phyloP scores from a whole-genome alignment of 495 filamentous ascomycete genomes.

The Hypoxylon trugodes region DNA sequence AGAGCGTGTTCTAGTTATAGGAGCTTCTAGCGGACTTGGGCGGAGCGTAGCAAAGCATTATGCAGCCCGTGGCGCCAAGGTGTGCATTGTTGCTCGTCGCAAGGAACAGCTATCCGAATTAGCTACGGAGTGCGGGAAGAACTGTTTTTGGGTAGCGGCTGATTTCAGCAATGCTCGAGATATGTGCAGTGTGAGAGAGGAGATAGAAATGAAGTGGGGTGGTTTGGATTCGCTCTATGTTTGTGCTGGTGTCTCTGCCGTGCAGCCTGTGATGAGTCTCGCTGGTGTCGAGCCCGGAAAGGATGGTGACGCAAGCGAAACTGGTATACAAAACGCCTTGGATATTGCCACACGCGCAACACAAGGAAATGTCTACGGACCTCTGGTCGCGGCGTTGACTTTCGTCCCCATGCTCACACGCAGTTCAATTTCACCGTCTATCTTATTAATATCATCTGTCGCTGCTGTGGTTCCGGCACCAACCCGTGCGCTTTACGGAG shows the following conservation, averaged over 20 bases:
- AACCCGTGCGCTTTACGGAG: constrained; percentile 44
- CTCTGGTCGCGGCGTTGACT: constrained; percentile 33
- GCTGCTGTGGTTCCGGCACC: constrained; percentile 45
- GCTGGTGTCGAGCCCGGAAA: constrained; percentile 28
- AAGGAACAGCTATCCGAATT: constrained; percentile 30
- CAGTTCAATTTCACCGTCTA: constrained; percentile 39
- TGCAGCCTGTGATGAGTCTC: constrained; percentile 44
- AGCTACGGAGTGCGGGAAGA: constrained; percentile 38
- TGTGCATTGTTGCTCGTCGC: constrained; percentile 42
- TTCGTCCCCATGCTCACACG: constrained; percentile 44
- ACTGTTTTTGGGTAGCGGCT: constrained; percentile 35
- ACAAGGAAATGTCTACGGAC: constrained; percentile 42
- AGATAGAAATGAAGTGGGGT: constrained; percentile 32
- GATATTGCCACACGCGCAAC: constrained; percentile 29
- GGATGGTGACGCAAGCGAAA: constrained; percentile 24
- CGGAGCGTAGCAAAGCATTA: constrained; percentile 36
- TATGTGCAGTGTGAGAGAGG: constrained; percentile 37
- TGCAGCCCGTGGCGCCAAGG: constrained; percentile 35
- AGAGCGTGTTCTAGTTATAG: constrained; percentile 44
- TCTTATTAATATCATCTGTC: constrained; percentile 41
- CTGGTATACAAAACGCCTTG: constrained; percentile 31
- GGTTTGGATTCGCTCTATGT: constrained; percentile 43
- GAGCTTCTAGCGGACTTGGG: constrained; percentile 45
- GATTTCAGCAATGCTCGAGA: constrained; percentile 37
- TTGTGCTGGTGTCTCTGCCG: constrained; percentile 45